Percentiles rank a stretch among this genome's conserved stretches.
phyloP scores from a whole-genome alignment of 2,329 filamentous ascomycete species.

The Thielaviopsis populi region DNA sequence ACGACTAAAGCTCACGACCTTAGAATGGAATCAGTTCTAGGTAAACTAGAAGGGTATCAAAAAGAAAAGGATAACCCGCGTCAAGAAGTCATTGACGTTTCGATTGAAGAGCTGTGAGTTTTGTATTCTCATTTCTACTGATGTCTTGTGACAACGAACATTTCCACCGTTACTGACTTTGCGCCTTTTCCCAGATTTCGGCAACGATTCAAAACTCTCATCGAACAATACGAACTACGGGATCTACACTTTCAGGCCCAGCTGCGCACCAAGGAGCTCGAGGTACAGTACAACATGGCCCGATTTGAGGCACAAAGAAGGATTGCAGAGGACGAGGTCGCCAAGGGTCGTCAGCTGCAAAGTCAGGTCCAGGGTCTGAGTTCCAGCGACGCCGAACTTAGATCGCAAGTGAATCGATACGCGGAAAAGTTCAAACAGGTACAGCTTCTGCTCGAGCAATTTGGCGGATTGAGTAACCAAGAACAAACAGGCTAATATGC shows the following conservation, averaged over 20 bases:
- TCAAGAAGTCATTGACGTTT: constrained; percentile 66
- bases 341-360: constrained; percentile 71
- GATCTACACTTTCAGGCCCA: constrained; percentile 88
- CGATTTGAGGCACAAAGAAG: constrained; percentile 84
- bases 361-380: constrained; percentile 88
- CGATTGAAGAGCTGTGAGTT: constrained; percentile 77
- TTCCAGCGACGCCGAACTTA: constrained; percentile 84
- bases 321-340: constrained; percentile 64
- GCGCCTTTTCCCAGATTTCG: constrained; percentile 46
- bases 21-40: constrained; percentile 63
- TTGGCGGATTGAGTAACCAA: constrained; percentile 14
- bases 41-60: constrained; percentile 77
- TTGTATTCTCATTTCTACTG: neutral
- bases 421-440: constrained; percentile 99
- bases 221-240: constrained; percentile 91
- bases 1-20: constrained; percentile 74
- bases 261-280: constrained; percentile 85
- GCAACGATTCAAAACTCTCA: constrained; percentile 79
- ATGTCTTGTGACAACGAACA: neutral
- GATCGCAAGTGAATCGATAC: constrained; percentile 94
- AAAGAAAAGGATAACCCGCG: constrained; percentile 72
- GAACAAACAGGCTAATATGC: constrained; percentile 6
- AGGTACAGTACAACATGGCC: constrained; percentile 82
- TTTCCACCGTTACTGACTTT: constrained; percentile 16
- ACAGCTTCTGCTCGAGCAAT: constrained; percentile 25